Evolutionary conservation across 495 filamentous ascomycete genomes (phyloP).

Genomic region (Neurospora pannonica): DNA sequence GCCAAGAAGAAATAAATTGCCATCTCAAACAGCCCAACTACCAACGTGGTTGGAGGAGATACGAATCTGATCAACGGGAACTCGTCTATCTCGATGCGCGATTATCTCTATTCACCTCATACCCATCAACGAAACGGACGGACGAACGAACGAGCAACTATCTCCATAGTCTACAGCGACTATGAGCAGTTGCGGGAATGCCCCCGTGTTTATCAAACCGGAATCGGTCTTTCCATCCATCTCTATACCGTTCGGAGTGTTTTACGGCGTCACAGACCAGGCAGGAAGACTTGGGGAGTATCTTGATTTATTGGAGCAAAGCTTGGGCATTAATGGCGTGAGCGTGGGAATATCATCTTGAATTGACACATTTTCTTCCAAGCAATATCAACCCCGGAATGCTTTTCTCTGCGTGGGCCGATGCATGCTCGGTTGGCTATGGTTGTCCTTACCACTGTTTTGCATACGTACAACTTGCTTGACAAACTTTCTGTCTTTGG

Average conservation of each 20-base stretch:
- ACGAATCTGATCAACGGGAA: neutral
- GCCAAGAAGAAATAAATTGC: conserved; percentile 24
- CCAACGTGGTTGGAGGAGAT: neutral
- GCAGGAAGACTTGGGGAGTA: neutral
- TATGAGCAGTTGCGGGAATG: neutral
- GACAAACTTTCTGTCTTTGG: neutral
- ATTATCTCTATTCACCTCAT: neutral
- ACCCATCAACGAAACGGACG: neutral
- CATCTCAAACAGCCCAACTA: conserved; percentile 8
- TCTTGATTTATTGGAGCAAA: neutral
- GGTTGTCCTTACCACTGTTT: neutral
- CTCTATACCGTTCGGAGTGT: neutral
- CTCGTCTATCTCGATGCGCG: neutral
- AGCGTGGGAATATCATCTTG: neutral
- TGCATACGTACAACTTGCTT: neutral
- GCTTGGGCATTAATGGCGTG: neutral
- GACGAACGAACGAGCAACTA: neutral
- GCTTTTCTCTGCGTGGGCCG: neutral
- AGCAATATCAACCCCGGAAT: neutral
- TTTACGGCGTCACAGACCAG: neutral
- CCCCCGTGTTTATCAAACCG: neutral
- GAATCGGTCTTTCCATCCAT: neutral
- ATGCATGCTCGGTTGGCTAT: neutral
- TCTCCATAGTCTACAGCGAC: neutral
- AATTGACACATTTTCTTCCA: neutral